These are phyloP conservation scores for Hypoxylon sp. DNA, from an alignment of 2,329 filamentous ascomycete genomes.

Conservation along the genomic window DNA sequence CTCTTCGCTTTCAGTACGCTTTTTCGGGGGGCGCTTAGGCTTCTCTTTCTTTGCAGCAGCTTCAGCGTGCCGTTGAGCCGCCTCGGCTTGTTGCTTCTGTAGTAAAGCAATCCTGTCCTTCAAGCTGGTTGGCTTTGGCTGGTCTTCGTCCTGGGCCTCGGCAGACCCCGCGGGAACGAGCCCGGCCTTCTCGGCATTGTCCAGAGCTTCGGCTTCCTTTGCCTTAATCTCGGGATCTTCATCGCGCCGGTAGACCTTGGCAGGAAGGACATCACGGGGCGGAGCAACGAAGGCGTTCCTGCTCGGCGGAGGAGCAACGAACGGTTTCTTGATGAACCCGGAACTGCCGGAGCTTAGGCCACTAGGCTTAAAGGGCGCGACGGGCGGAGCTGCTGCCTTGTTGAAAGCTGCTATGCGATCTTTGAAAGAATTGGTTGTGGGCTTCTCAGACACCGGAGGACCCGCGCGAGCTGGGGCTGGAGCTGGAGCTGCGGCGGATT, in stretches of 20 bases:
- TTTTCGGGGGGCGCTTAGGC: slow-evolving; percentile 78
- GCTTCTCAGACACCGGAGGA: slow-evolving; percentile 77
- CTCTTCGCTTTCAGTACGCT: slow-evolving; percentile 61
- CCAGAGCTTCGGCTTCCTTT: slow-evolving; percentile 69
- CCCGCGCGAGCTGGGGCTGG: slow-evolving; percentile 63
- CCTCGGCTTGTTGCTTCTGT: slow-evolving; percentile 92
- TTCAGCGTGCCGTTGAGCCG: slow-evolving; percentile 82
- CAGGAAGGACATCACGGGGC: slow-evolving; percentile 71
- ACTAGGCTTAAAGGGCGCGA: slow-evolving; percentile 87
- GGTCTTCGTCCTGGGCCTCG: slow-evolving; percentile 70
- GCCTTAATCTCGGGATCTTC: slow-evolving; percentile 80
- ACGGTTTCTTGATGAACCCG: slow-evolving; percentile 93
- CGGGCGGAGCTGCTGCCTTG: slow-evolving; percentile 81
- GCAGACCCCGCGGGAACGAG: slow-evolving; percentile 56
- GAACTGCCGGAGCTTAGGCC: slow-evolving; percentile 65
- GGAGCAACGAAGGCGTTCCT: slow-evolving; percentile 89
- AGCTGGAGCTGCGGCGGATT: slow-evolving; percentile 39
- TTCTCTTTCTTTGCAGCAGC: slow-evolving; percentile 85
- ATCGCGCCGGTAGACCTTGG: slow-evolving; percentile 83
- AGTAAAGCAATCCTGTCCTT: slow-evolving; percentile 95
- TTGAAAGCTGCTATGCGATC: slow-evolving; percentile 99
- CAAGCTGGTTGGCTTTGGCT: slow-evolving; percentile 89
- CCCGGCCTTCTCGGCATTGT: slow-evolving; percentile 74
- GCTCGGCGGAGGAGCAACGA: slow-evolving; percentile 93
- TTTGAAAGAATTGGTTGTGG: slow-evolving; percentile 79